phyloP scores from a whole-genome alignment of 106 monocot genomes.

The Dioscorea alata region DNA sequence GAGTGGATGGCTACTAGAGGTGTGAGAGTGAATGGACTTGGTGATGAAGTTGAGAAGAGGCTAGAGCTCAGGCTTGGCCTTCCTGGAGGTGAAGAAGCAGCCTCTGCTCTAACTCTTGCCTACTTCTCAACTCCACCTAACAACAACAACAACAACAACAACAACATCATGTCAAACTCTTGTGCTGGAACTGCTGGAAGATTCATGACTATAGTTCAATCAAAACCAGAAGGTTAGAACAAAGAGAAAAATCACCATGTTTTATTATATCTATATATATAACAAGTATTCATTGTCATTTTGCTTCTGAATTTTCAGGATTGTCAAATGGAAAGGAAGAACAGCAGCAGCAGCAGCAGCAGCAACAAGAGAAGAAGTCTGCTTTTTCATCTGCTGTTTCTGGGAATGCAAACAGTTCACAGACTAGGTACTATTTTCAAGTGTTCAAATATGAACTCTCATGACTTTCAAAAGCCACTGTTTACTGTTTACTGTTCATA shows the following conservation, averaged over 20 bases:
- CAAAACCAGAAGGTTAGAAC: slow-evolving; percentile 14
- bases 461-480: no score
- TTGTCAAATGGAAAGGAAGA: slow-evolving; percentile 21
- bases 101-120: slow-evolving; percentile 21
- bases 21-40: slow-evolving; percentile 14
- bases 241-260: background rate
- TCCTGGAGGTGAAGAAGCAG: slow-evolving; percentile 37
- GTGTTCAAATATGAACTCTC: no score
- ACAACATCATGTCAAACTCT: slow-evolving; percentile 12
- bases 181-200: slow-evolving; percentile 31
- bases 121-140: slow-evolving; percentile 24
- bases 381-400: slow-evolving; percentile 13
- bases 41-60: slow-evolving; percentile 38
- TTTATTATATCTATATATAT: background rate
- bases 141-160: slow-evolving; percentile 25
- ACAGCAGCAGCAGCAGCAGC: slow-evolving; percentile 8
- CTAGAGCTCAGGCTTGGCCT: slow-evolving; percentile 78
- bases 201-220: slow-evolving; percentile 21
- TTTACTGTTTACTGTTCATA: no score
- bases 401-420: slow-evolving; percentile 23
- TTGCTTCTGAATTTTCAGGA: slow-evolving; percentile 4
- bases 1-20: slow-evolving; percentile 18
- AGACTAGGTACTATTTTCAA: slow-evolving; percentile 27
- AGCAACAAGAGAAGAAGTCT: slow-evolving; percentile 23
- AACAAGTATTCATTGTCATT: background rate